Conservation (phyloP, 148 eudicot species). For the Salicornia ramosissima region DNA sequence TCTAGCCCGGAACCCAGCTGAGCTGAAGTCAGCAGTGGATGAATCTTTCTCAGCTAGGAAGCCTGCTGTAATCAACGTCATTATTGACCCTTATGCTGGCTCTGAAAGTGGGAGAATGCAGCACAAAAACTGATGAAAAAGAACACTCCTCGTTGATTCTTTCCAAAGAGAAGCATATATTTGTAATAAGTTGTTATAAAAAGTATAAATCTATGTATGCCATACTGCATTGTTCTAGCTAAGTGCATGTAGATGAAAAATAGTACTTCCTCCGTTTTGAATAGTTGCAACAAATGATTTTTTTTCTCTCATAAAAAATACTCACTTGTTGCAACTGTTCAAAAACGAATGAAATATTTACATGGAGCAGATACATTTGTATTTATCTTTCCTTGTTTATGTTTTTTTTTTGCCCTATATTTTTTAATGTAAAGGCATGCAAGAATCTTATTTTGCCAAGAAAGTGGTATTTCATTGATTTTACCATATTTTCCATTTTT, state of each 20-base stretch:
- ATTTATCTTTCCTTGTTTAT: background rate
- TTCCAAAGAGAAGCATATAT: background rate
- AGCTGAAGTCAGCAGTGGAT: constrained; percentile 67
- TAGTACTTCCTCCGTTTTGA: too few species aligned
- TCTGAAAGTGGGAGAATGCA: constrained; percentile 91
- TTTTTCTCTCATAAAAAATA: too few species aligned
- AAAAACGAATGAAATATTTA: too few species aligned
- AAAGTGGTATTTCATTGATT: too few species aligned
- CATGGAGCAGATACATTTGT: background rate
- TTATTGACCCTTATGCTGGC: constrained; percentile 89
- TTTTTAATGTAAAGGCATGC: too few species aligned
- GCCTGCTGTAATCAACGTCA: constrained; percentile 88
- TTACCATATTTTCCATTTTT: too few species aligned
- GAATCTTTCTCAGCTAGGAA: constrained; percentile 75
- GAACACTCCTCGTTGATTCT: background rate
- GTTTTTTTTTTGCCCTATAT: too few species aligned
- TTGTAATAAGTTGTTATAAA: constrained; percentile 16
- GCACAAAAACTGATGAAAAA: constrained; percentile 65
- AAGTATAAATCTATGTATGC: background rate
- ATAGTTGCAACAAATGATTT: too few species aligned
- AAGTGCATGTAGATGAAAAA: background rate
- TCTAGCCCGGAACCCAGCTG: constrained; percentile 60
- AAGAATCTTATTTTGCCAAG: too few species aligned
- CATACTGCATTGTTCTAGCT: background rate
- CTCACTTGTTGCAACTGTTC: too few species aligned